Evolutionary conservation across 805 yeast species (phyloP).

Genomic region (Myxozyma melibiosi): DNA sequence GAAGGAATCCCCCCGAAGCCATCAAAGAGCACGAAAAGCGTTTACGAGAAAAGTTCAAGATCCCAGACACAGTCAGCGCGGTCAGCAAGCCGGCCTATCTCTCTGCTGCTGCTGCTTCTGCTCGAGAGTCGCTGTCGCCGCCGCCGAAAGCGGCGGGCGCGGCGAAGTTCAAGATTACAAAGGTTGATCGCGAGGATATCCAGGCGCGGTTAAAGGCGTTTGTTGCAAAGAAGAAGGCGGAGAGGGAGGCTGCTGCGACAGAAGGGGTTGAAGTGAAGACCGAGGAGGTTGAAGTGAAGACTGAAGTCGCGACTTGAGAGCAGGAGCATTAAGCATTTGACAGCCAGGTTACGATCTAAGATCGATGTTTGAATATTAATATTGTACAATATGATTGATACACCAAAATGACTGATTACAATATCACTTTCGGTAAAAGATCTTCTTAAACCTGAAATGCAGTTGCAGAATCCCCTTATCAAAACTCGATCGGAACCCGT

Average conservation of each 20-base stretch:
- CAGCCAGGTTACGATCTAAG: background rate
- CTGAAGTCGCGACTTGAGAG: no score
- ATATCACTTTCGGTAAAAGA: constrained; percentile 37
- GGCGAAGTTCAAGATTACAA: constrained; percentile 11
- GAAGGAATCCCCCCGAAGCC: constrained; percentile 35
- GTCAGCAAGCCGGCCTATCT: constrained; percentile 8
- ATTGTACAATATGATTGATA: constrained; percentile 6
- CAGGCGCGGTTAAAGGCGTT: constrained; percentile 18
- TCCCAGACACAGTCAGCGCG: constrained; percentile 19
- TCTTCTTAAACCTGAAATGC: constrained; percentile 43
- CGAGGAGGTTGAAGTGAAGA: background rate
- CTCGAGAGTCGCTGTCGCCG: constrained; percentile 5
- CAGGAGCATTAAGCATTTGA: background rate
- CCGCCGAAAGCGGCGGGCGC: constrained; percentile 10
- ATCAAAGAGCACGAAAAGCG: constrained; percentile 27
- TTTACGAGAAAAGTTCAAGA: constrained; percentile 23
- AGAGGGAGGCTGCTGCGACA: constrained; percentile 1
- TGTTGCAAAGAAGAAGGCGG: constrained; percentile 24
- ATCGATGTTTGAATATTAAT: background rate
- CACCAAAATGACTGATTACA: background rate
- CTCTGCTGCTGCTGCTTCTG: background rate
- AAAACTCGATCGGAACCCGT: constrained; percentile 40
- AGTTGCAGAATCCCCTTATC: constrained; percentile 44
- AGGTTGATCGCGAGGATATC: constrained; percentile 20
- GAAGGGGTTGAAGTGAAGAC: background rate